Base-by-base conservation (phyloP, 148 eudicot genomes). In the Hydrangea macrophylla region DNA sequence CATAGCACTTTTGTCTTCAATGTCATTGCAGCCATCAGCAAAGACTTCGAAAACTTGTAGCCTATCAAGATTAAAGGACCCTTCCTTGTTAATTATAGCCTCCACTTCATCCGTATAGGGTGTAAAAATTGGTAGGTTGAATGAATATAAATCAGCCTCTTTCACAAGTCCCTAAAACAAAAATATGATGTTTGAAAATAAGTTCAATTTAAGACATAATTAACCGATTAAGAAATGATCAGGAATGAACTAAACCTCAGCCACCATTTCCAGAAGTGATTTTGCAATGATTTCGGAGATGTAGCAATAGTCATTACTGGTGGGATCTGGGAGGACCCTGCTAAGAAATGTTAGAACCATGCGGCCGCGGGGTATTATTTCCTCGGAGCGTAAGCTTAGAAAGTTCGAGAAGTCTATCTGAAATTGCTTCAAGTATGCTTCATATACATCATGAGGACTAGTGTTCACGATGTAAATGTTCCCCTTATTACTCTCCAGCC, bases 391-490 rank as follows among this genome's bases (percentile, higher is more conserved):
- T 25, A 70, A 69, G 15, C 72, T 66, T 40, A 84, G 57, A 59
- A 87, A 87, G 25, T 51, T 36, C 2, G 77, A 65, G 76, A 87
- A 87, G 54, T 87, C 86, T 1, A 8, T 79, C 33, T 66, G 62
- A 61, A 77, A 88, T 58, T 88, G 90, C 17, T 56, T 60, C 26
- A 72, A 55, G 32, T 85, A 88, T 45, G 89, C 84, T 57, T 74
- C 66, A 18, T 35, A 44, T 17, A 83, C 77, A 25, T 75, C 51
- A 1, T 57, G 71, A 22, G 83, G 80, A 42, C 83, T 77, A 58
- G 73, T 70, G 42, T 62, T 77, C 25, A 78, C 37, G 17, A 81
- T 66, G 71, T 62, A 74, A 69, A 88, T 80, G 36, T 73, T 81
- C 20, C 71, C 58, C 64, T 73, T 77, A 60, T 82, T 74, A 25